A percentile compares a stretch with the other conserved stretches of the same genome.
phyloP scores from a whole-genome alignment of 1,139 yeast genomes.

The Hansenula sp. region DNA sequence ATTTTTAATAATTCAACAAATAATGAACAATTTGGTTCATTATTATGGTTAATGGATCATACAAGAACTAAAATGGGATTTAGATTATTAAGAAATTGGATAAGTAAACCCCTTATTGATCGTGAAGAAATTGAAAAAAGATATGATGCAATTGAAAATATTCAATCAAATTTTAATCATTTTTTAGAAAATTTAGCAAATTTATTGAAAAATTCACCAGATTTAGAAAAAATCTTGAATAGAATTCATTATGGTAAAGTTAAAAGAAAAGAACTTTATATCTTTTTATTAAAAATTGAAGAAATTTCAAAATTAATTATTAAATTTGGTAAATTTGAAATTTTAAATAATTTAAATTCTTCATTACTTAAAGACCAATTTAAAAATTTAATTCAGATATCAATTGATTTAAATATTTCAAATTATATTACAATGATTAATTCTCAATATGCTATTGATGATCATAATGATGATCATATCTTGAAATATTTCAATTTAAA shows the following conservation, averaged over 20 bases:
- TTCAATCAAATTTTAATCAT: slow-evolving; percentile 41
- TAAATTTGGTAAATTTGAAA: slow-evolving; percentile 25
- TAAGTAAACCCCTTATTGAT: slow-evolving; percentile 63
- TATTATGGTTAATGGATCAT: slow-evolving; percentile 75
- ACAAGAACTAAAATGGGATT: slow-evolving; percentile 77
- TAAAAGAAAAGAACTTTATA: slow-evolving; percentile 61
- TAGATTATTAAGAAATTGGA: slow-evolving; percentile 65
- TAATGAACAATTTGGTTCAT: slow-evolving; percentile 54
- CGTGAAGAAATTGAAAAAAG: slow-evolving; percentile 52
- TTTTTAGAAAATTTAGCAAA: slow-evolving; percentile 49
- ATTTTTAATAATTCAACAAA: slow-evolving; percentile 65
- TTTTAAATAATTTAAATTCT: slow-evolving; percentile 23
- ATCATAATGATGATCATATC: slow-evolving; percentile 44
- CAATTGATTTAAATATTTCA: slow-evolving; percentile 15
- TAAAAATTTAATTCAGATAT: slow-evolving; percentile 19
- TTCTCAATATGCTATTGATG: slow-evolving; percentile 49
- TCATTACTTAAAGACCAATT: slow-evolving; percentile 28
- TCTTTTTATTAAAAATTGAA: slow-evolving; percentile 47
- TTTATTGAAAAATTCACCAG: slow-evolving; percentile 46
- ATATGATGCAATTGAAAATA: slow-evolving; percentile 58
- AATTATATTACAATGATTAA: slow-evolving; percentile 51
- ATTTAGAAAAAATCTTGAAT: slow-evolving; percentile 63
- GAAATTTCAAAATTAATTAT: slow-evolving; percentile 28
- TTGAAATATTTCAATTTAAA: slow-evolving; percentile 49
- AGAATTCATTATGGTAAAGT: slow-evolving; percentile 66